Percentiles rank a stretch among this genome's conserved stretches.
Conservation (phyloP, 441 rosid genomes). For the Rhodomyrtus psidioides region DNA sequence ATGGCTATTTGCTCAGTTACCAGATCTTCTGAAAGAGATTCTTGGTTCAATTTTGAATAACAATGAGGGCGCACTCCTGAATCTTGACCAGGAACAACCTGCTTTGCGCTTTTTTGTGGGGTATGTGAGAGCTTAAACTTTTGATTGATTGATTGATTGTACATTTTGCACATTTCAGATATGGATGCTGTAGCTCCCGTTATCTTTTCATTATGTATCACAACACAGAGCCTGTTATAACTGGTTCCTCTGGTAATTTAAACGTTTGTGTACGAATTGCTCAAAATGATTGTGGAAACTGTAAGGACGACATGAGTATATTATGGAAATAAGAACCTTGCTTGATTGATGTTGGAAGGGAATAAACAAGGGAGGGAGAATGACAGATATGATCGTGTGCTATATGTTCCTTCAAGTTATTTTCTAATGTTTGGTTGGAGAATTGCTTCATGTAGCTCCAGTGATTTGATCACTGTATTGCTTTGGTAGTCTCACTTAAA, state of each 20-base stretch:
- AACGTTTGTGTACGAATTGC: neutral
- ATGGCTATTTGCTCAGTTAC: constrained; percentile 14
- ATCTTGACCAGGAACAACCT: constrained; percentile 98
- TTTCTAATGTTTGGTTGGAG: neutral
- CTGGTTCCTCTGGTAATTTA: neutral
- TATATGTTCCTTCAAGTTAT: neutral
- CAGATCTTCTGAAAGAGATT: constrained; percentile 52
- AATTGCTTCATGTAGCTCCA: neutral
- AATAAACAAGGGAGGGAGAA: neutral
- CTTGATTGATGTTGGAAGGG: neutral
- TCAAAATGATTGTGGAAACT: neutral
- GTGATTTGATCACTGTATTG: neutral
- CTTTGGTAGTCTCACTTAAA: neutral
- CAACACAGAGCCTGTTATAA: neutral
- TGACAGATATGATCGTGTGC: neutral
- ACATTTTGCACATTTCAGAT: neutral
- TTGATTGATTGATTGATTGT: neutral
- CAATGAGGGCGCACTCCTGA: constrained; percentile 93
- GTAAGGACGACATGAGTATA: neutral
- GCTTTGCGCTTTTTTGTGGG: constrained; percentile 98
- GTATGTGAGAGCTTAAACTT: constrained; percentile 32
- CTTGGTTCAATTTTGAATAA: constrained; percentile 93
- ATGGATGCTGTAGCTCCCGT: neutral
- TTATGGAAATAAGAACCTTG: neutral
- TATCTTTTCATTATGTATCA: neutral